These are phyloP conservation scores for Monilinia laxa DNA, from an alignment of 2,329 filamentous ascomycete species.

Conservation along the genomic window DNA sequence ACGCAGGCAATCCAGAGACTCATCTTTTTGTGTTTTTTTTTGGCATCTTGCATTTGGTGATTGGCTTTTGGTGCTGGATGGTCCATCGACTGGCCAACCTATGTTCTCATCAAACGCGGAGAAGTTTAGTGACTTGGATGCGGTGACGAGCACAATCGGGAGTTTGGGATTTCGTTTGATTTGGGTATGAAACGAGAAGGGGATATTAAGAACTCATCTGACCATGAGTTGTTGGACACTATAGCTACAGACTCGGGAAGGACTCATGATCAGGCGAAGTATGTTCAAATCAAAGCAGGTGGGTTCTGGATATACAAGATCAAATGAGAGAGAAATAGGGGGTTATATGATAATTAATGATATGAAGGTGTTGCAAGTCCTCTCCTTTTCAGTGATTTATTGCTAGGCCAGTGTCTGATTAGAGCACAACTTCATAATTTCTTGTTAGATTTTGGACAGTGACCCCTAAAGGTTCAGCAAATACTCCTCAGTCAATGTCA, in stretches of 20 bases:
- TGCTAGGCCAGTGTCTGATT: not conserved
- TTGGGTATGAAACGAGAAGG: not conserved
- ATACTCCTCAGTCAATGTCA: not conserved
- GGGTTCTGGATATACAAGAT: not conserved
- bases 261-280: not conserved
- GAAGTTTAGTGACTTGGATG: not conserved
- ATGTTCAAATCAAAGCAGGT: not conserved
- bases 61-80: not conserved
- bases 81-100: not conserved
- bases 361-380: not conserved
- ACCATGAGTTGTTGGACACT: not conserved
- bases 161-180: not conserved
- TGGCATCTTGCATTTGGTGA: not conserved
- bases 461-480: not conserved
- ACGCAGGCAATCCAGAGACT: too few species aligned
- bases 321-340: not conserved
- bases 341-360: not conserved
- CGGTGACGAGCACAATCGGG: too few species aligned
- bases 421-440: too few species aligned
- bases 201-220: not conserved
- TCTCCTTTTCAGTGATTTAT: not conserved
- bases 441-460: not conserved
- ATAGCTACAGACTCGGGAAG: too few species aligned
- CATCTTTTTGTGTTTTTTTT: too few species aligned
- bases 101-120: not conserved